These are phyloP conservation scores for Puccinellia tenuiflora DNA, from an alignment of 176 grass and related monocot species.

Conservation along the genomic window DNA sequence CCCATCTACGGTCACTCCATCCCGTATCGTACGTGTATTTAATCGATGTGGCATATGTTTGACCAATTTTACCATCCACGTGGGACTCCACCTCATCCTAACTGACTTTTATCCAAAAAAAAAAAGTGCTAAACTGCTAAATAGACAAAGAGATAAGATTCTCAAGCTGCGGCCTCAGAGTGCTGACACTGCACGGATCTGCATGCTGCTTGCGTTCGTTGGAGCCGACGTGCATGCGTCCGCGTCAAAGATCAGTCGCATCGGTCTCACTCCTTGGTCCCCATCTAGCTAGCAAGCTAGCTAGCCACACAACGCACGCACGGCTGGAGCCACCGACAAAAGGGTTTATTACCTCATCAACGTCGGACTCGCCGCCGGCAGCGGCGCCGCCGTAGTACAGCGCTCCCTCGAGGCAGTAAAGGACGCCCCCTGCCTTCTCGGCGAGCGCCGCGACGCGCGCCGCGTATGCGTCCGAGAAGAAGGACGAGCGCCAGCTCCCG, in stretches of 20 bases:
- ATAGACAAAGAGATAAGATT: no score
- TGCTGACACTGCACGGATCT: neutral
- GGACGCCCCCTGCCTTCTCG: conserved; percentile 5
- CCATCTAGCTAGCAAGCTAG: neutral
- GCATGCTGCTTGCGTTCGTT: neutral
- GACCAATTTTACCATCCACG: no score
- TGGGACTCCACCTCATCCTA: no score
- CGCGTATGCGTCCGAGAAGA: conserved; percentile 19
- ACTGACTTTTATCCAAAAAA: no score
- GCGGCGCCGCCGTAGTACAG: conserved; percentile 44
- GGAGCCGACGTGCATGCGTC: neutral
- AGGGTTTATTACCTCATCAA: conserved; percentile 27
- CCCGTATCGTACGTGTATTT: no score
- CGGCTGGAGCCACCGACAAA: neutral
- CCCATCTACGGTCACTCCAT: no score
- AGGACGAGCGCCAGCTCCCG: conserved; percentile 42
- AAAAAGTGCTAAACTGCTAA: no score
- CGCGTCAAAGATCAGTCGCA: neutral
- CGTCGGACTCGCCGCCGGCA: neutral
- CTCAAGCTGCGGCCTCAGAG: no score
- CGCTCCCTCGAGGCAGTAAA: conserved; percentile 58
- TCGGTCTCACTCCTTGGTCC: neutral
- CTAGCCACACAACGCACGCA: neutral
- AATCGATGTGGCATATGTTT: no score
- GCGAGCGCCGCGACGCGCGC: conserved; percentile 19